Evolutionary conservation across 208 protist species (phyloP).

Genomic region (Angomonas ambiguus): DNA sequence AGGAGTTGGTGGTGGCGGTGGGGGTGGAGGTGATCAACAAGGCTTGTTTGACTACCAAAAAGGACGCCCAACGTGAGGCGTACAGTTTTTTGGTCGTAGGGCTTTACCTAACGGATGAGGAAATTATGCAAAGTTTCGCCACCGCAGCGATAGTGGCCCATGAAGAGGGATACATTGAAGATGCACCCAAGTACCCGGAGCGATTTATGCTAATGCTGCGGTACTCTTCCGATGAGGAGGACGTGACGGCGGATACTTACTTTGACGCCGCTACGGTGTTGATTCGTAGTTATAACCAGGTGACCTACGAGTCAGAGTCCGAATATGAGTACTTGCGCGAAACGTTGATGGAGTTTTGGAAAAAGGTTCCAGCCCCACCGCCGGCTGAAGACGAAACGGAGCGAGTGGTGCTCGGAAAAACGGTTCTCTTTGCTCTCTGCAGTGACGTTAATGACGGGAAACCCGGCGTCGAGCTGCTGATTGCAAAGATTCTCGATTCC

Average conservation of each 20-base stretch:
- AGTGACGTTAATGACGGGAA: slow-evolving; percentile 33
- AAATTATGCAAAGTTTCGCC: slow-evolving; percentile 74
- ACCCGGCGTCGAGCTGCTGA: slow-evolving; percentile 42
- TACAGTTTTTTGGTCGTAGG: slow-evolving; percentile 79
- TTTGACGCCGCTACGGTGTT: slow-evolving; percentile 75
- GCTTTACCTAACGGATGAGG: slow-evolving; percentile 67
- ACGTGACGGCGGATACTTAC: slow-evolving; percentile 67
- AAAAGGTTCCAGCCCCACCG: slow-evolving; percentile 35
- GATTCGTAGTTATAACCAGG: slow-evolving; percentile 56
- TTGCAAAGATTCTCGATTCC: slow-evolving; percentile 56
- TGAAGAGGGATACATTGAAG: slow-evolving; percentile 77
- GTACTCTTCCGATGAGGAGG: slow-evolving; percentile 64
- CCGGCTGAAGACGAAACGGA: slow-evolving; percentile 31
- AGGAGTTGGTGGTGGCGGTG: slow-evolving; percentile 58
- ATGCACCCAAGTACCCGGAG: slow-evolving; percentile 84
- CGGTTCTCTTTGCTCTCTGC: slow-evolving; percentile 56
- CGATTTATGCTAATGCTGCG: slow-evolving; percentile 84
- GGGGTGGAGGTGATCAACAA: slow-evolving; percentile 68
- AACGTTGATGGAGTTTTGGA: slow-evolving; percentile 78
- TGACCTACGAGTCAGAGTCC: slow-evolving; percentile 20
- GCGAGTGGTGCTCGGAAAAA: slow-evolving; percentile 33
- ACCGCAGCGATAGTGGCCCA: slow-evolving; percentile 57
- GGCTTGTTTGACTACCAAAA: slow-evolving; percentile 79
- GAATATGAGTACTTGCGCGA: slow-evolving; percentile 51
- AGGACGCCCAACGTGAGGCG: slow-evolving; percentile 77